Conservation (phyloP, 371 early-diverging fungal species). For the Actinomucor elegans region DNA sequence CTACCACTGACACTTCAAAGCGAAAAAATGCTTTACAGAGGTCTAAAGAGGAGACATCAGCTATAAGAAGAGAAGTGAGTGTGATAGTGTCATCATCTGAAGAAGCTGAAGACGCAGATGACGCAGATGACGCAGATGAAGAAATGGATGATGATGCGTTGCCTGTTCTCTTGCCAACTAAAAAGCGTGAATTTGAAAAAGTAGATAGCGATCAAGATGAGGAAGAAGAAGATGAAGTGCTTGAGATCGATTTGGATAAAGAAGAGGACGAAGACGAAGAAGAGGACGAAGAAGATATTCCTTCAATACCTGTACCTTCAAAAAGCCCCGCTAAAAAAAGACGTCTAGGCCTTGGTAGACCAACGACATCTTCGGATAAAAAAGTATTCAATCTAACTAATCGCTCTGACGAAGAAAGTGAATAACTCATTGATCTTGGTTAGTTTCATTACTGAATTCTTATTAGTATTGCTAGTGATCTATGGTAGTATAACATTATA, state of each 20-base stretch:
- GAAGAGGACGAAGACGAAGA: constrained; percentile 18
- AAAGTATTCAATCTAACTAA: constrained; percentile 14
- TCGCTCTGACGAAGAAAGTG: neutral
- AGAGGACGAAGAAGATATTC: neutral
- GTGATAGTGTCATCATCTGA: constrained; percentile 19
- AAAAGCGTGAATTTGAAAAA: too few relatives aligned
- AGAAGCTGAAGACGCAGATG: constrained; percentile 8
- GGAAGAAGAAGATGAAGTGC: constrained; percentile 3
- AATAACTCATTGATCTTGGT: too few relatives aligned
- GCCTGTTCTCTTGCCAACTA: too few relatives aligned
- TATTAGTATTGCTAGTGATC: too few relatives aligned
- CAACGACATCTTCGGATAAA: neutral
- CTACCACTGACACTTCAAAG: too few relatives aligned
- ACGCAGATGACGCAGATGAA: neutral
- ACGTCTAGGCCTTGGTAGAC: constrained; percentile 17
- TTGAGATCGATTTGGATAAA: constrained; percentile 1
- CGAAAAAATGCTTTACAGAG: too few relatives aligned
- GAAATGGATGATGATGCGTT: too few relatives aligned
- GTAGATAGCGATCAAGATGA: constrained; percentile 8
- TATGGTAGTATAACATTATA: too few relatives aligned
- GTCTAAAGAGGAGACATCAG: too few relatives aligned
- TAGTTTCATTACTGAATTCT: too few relatives aligned
- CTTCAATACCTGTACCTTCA: neutral
- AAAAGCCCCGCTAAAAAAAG: constrained; percentile 3
- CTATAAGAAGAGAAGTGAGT: too few relatives aligned